These are phyloP conservation scores for Rhynchosporium agropyri DNA, from an alignment of 2,329 filamentous ascomycete genomes.

Conservation along the genomic window DNA sequence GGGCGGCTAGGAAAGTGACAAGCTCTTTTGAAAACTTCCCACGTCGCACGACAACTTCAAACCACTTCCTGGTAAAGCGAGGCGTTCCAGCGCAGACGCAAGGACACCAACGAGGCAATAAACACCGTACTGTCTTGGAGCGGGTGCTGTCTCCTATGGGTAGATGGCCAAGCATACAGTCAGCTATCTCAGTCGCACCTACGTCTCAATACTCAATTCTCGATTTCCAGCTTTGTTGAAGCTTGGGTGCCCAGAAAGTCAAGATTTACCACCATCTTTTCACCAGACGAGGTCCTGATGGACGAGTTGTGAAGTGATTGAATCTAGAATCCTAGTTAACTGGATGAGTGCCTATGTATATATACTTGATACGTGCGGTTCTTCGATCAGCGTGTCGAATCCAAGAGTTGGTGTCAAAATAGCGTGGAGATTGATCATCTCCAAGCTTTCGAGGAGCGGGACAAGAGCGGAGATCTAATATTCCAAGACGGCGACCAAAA, in stretches of 20 bases:
- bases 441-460: neutral
- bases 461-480: neutral
- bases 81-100: too few species aligned
- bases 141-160: neutral
- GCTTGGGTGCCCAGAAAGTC: too few species aligned
- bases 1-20: neutral
- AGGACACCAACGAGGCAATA: too few species aligned
- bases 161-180: neutral
- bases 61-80: neutral
- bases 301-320: too few species aligned
- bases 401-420: neutral
- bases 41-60: neutral
- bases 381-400: neutral
- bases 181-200: neutral
- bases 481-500: neutral
- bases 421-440: slow-evolving; percentile 2
- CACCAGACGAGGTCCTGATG: too few species aligned
- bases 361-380: slow-evolving; percentile 4
- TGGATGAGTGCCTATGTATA: neutral
- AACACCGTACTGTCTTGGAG: neutral
- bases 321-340: too few species aligned
- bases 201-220: neutral
- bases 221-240: too few species aligned
- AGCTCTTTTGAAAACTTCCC: neutral
- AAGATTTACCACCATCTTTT: too few species aligned